Base-by-base conservation (phyloP, 2,329 filamentous ascomycete species). In the Pseudogymnoascus sp. region DNA sequence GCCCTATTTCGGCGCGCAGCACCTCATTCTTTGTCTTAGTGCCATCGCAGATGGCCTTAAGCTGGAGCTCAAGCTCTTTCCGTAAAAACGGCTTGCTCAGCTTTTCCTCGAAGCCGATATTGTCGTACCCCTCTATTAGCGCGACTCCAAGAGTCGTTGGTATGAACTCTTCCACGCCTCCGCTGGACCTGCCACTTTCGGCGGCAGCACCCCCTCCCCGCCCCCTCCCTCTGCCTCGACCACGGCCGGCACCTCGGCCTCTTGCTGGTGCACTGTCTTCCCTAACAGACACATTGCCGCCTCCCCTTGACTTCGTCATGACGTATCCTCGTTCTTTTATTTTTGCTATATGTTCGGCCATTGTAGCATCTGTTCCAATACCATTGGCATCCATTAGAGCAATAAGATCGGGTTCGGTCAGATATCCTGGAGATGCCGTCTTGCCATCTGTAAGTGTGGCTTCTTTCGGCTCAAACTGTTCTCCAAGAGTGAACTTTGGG, bases 331-430 rank as follows among this genome's bases (percentile, higher is more conserved):
- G 82, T 64, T 93, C 86, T 75, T 97, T 92, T 70, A 99, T 96
- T 76, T 93, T 99, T 64, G 90, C 86, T 71, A 99, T 99, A 73
- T 99, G 95, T 71, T 99, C 95, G 0, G 95, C 95, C 95, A 99
- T 99, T 1, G 95, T 99, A 6, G 95, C 95, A 77, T 99, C 95
- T 8, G 95, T 99, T 11, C 95, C 95, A 67, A 99, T 99, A 1
- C 95, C 95, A 73, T 99, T 99, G 50, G 91, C 93, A 77, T 99
- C 95, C 95, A 99, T 99, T 10, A 99, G 82, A 2, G 89, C 89
- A 72, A 99, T 96, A 26, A 99, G 81, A 73, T 99, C 95, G 0
- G 95, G 93, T 73, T 99, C 95, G 0, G 95, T 97, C 31, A 99
- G 81, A 73, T 96, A 97, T 21, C 82, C 85, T 0, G 95, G 95